Base-by-base conservation (phyloP, 129 eudicot species). In the Chrysanthemum makinoi region DNA sequence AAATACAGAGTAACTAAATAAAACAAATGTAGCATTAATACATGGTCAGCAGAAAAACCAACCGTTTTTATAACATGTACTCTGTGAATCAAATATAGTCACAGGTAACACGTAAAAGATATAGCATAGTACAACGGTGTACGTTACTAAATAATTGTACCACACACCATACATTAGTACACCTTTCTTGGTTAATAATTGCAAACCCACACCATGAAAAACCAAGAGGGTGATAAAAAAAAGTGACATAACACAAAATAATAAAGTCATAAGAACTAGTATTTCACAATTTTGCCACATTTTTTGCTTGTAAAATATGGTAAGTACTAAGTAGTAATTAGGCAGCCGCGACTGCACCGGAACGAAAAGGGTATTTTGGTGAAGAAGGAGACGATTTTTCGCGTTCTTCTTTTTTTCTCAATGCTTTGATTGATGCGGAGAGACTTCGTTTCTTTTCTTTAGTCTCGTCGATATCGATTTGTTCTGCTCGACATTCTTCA, bases 261-360 rank as follows among this genome's bases (percentile, higher is more conserved):
- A 47, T 44, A 62, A 77, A 62, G 65, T 12, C 0, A 62, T 3
- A 76, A 2, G 2, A 2, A 12, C 10, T 56, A 20, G 20, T 20
- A 33, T 60, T 60, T 55, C 66, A 39, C 47, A 65, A 75, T 56
- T 44, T 44, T 60, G 0, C 15, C 35, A 52, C 11, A 16, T 39
- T 55, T 47, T 20, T 44, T 43, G 30, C 5, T 53, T 53, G 15
- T 72, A 47, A 26, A 19, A 18, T 48, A 64, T 13, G 43, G 16
- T 3, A 65, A 14, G 4, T 24, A 28, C 10, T 28, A 26, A 26
- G 3, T 57, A 39, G 46, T 69, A 28, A 19, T 82, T 56, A 86
- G 30, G 91, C 88, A 1, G 91, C 91, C 20, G 80, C 87, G 69
- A 86, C 83, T 1, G 91, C 79, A 51, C 82, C 85, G 6, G 86